Conservation (phyloP, 2,329 filamentous ascomycete species). For the Dothiorella sarmentorum region DNA sequence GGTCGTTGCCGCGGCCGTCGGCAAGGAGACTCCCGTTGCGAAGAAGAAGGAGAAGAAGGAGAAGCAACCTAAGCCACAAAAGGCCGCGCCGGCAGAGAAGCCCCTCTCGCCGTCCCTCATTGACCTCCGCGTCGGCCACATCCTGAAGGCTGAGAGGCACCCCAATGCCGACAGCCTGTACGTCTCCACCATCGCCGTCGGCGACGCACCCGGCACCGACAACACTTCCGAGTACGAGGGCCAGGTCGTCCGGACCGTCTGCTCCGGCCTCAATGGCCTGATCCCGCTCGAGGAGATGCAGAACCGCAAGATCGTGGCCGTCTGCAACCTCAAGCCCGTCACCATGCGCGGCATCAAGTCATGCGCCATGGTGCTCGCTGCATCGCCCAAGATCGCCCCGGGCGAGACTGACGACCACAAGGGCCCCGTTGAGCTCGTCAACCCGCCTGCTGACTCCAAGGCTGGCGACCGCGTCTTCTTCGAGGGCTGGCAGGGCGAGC, state of each 20-base stretch:
- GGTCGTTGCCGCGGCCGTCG: constrained; percentile 47
- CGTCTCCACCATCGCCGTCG: constrained; percentile 92
- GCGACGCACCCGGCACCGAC: constrained; percentile 78
- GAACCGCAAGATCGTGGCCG: constrained; percentile 86
- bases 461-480: constrained; percentile 90
- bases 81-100: constrained; percentile 62
- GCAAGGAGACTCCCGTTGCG: constrained; percentile 31
- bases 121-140: constrained; percentile 94
- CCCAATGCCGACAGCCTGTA: constrained; percentile 95
- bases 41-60: constrained; percentile 84
- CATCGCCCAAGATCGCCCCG: constrained; percentile 77
- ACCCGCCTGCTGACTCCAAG: constrained; percentile 70
- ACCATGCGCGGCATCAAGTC: constrained; percentile 92
- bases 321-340: constrained; percentile 97
- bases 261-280: constrained; percentile 91
- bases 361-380: constrained; percentile 88
- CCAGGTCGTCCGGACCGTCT: constrained; percentile 89
- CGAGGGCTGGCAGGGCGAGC: constrained; percentile 89
- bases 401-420: constrained; percentile 83
- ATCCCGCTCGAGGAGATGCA: constrained; percentile 96
- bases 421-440: constrained; percentile 88
- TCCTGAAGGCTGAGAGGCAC: constrained; percentile 92
- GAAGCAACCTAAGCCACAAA: constrained; percentile 73
- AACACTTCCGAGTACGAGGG: constrained; percentile 91
- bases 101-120: constrained; percentile 82